These are phyloP conservation scores for Annulohypoxylon bovei DNA, from an alignment of 495 filamentous ascomycete genomes.

Conservation along the genomic window DNA sequence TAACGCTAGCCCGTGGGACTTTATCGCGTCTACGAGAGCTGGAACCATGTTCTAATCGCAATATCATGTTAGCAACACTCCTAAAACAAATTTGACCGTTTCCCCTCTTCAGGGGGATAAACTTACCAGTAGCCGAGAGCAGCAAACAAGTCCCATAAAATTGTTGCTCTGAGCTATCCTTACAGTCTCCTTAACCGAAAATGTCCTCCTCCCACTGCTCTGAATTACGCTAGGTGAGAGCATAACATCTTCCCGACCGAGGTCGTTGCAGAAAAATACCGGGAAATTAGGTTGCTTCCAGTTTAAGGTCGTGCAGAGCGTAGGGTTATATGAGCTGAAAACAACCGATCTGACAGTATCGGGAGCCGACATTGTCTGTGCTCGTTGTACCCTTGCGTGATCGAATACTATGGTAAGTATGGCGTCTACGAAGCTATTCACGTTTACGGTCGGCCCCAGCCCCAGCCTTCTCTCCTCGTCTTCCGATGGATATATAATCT, in stretches of 20 bases:
- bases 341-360: slow-evolving; percentile 84
- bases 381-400: slow-evolving; percentile 81
- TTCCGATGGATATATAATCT: slow-evolving; percentile 81
- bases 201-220: slow-evolving; percentile 74
- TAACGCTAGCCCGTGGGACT: slow-evolving; percentile 89
- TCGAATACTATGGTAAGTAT: slow-evolving; percentile 89
- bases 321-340: slow-evolving; percentile 89
- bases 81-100: not conserved
- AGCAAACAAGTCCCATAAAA: slow-evolving; percentile 96
- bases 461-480: slow-evolving; percentile 73
- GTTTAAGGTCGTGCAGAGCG: slow-evolving; percentile 90
- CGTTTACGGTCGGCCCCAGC: slow-evolving; percentile 78
- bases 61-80: slow-evolving; percentile 23
- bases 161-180: slow-evolving; percentile 95
- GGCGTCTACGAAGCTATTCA: slow-evolving; percentile 85
- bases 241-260: slow-evolving; percentile 67
- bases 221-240: slow-evolving; percentile 54
- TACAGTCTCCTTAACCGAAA: slow-evolving; percentile 93
- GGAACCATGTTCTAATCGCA: slow-evolving; percentile 86
- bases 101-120: not conserved
- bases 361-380: slow-evolving; percentile 60
- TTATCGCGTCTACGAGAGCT: slow-evolving; percentile 89
- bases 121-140: slow-evolving; percentile 83
- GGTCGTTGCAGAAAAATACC: slow-evolving; percentile 92
- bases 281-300: slow-evolving; percentile 99